Evolutionary conservation across 345 rosid genomes (phyloP).

Genomic region (Geranium brycei): DNA sequence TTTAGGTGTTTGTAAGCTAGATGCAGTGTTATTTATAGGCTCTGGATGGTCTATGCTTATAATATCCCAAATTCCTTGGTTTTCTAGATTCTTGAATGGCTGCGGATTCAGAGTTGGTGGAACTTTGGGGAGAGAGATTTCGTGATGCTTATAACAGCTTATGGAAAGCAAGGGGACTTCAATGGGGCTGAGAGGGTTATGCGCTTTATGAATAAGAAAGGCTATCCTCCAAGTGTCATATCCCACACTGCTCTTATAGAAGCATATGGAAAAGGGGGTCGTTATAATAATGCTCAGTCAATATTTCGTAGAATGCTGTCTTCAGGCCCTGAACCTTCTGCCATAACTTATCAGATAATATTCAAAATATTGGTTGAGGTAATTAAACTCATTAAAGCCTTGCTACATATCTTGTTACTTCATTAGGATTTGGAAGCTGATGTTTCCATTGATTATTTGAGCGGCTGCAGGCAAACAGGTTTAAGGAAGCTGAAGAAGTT

Average conservation of each 20-base stretch:
- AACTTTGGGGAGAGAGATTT: constrained; percentile 80
- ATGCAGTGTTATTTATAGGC: background rate
- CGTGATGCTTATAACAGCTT: constrained; percentile 74
- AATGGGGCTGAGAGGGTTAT: constrained; percentile 71
- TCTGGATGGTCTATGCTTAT: background rate
- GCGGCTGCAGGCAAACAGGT: constrained; percentile 55
- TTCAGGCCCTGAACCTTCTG: constrained; percentile 88
- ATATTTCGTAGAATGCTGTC: constrained; percentile 88
- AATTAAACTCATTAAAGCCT: background rate
- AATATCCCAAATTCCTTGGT: constrained; percentile 8
- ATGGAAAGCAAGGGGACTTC: constrained; percentile 83
- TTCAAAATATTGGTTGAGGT: constrained; percentile 78
- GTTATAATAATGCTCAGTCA: constrained; percentile 80
- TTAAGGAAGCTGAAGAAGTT: constrained; percentile 71
- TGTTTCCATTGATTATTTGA: background rate
- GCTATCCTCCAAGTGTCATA: constrained; percentile 57
- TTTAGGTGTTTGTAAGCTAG: background rate
- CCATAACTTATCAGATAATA: constrained; percentile 81
- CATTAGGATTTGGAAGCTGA: background rate
- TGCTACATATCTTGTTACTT: background rate
- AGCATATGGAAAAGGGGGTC: constrained; percentile 83
- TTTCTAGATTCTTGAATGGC: constrained; percentile 85
- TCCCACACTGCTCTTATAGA: constrained; percentile 92
- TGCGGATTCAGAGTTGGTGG: constrained; percentile 77
- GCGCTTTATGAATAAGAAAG: constrained; percentile 53